Base-by-base conservation (phyloP, 768 basidiomycete species). In the Coprinopsis sp. region DNA sequence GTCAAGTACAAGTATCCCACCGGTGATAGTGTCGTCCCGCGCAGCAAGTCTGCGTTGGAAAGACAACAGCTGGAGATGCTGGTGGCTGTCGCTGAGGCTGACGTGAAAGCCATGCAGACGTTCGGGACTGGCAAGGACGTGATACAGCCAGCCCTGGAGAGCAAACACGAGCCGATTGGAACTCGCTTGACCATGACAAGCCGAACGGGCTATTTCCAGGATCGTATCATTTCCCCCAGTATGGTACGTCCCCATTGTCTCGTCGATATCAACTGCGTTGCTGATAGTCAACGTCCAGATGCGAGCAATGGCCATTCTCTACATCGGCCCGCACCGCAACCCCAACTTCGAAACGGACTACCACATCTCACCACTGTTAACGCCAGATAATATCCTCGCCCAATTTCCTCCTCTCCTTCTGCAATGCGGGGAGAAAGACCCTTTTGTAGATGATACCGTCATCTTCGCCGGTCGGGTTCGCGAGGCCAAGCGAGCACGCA, bases 231-330 rank as follows among this genome's bases (percentile, higher is more conserved):
- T 50, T 85, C 93, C 3, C 95, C 96, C 0, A 89, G 87, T 58
- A 97, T 99, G 94, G 95, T 95, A 61, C 58, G 89, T 54, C 7
- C 12, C 41, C 16, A 30, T 3, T 19, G 22, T 7, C 21, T 27
- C 3, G 16, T 36, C 25, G 4, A 47, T 33, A 37, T 4, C 23
- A 27, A 3, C 29, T 37, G 37, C 13, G 8, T 21, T 34, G 39
- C 28, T 51, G 21, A 22, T 25, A 16, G 4, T 50, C 11, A 28
- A 22, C 34, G 47, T 51, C n/a, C 56, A 98, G 95, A 97, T 97
- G 91, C 89, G 96, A 28, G 94, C 95, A 0, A 99, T 99, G 96
- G 95, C 95, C 3, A 94, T 96, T 59, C 69, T 95, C 52, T 96
- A 96, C 67, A 87, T 99, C 49, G 95, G 95, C 1, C 95, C 96